Evolutionary conservation across 441 rosid genomes (phyloP).

Genomic region (Eutrema salsugineum): DNA sequence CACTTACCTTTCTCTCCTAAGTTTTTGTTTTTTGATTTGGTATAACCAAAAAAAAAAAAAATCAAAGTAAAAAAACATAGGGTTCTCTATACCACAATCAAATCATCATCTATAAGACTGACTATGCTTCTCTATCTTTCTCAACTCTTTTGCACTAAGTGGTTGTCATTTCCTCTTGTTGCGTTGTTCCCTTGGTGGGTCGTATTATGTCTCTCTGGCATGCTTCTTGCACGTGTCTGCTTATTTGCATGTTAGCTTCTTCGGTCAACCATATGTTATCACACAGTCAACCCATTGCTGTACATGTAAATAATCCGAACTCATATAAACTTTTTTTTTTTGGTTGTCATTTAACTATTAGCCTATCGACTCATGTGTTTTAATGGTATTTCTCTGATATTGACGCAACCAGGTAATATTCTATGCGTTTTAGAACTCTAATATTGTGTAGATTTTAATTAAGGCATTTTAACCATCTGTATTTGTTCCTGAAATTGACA

Average conservation of each 20-base stretch:
- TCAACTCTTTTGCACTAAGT: slow-evolving; percentile 9
- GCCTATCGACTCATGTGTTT: neutral
- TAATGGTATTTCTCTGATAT: neutral
- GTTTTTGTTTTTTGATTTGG: slow-evolving; percentile 19
- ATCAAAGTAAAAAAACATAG: neutral
- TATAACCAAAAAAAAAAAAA: too few relatives aligned
- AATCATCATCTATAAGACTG: slow-evolving; percentile 17
- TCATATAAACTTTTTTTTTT: neutral
- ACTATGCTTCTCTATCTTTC: slow-evolving; percentile 9
- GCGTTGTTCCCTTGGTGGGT: slow-evolving; percentile 46
- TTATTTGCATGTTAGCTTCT: slow-evolving; percentile 22
- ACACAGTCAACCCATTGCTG: neutral
- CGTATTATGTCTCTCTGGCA: slow-evolving; percentile 17
- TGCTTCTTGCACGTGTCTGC: slow-evolving; percentile 44
- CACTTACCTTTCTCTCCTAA: slow-evolving; percentile 13
- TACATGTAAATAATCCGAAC: neutral
- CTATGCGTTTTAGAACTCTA: neutral
- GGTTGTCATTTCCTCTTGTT: slow-evolving; percentile 38
- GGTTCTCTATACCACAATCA: slow-evolving; percentile 28
- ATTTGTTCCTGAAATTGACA: neutral
- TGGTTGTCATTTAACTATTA: neutral
- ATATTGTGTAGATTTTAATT: neutral
- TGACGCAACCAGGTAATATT: neutral
- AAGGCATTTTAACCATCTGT: neutral
- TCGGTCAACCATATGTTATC: neutral